Conservation (phyloP, 768 basidiomycete genomes). For the Pulveroboletus sp. region DNA sequence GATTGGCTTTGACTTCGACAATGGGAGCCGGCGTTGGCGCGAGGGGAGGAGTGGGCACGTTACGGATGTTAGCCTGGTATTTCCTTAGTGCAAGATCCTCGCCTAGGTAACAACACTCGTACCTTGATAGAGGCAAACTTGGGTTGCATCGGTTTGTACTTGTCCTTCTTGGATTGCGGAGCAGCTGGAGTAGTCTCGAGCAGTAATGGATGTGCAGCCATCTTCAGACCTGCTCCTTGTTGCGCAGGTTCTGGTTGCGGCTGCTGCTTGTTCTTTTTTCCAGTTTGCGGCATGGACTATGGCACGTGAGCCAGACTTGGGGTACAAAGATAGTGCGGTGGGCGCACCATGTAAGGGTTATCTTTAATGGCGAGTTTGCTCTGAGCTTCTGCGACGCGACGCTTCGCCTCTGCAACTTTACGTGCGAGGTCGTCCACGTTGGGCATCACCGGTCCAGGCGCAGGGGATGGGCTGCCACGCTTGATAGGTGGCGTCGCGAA, state of each 20-base stretch:
- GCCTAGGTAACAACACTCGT: conserved; percentile 8
- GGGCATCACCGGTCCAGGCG: conserved; percentile 40
- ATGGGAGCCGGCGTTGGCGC: conserved; percentile 35
- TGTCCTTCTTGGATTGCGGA: conserved; percentile 80
- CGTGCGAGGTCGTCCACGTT: conserved; percentile 63
- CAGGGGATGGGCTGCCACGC: conserved; percentile 34
- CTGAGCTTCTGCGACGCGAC: conserved; percentile 79
- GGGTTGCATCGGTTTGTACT: conserved; percentile 98
- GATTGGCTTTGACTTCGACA: conserved; percentile 58
- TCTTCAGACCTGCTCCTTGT: conserved; percentile 81
- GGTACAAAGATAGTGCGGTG: background rate
- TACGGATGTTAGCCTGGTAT: conserved; percentile 73
- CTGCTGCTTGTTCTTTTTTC: conserved; percentile 48
- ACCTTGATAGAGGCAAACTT: conserved; percentile 97
- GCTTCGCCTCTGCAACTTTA: conserved; percentile 81
- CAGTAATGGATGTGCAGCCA: conserved; percentile 86
- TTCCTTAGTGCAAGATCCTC: background rate
- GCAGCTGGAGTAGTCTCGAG: conserved; percentile 57
- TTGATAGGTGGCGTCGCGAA: conserved; percentile 19
- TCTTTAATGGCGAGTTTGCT: conserved; percentile 71
- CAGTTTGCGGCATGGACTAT: conserved; percentile 53
- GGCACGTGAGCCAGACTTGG: conserved; percentile 2
- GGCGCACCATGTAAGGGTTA: conserved; percentile 85
- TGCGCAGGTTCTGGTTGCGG: conserved; percentile 58
- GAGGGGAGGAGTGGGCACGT: conserved; percentile 59